These are phyloP conservation scores for Lentinula boryana DNA, from an alignment of 768 basidiomycete genomes.

Conservation along the genomic window DNA sequence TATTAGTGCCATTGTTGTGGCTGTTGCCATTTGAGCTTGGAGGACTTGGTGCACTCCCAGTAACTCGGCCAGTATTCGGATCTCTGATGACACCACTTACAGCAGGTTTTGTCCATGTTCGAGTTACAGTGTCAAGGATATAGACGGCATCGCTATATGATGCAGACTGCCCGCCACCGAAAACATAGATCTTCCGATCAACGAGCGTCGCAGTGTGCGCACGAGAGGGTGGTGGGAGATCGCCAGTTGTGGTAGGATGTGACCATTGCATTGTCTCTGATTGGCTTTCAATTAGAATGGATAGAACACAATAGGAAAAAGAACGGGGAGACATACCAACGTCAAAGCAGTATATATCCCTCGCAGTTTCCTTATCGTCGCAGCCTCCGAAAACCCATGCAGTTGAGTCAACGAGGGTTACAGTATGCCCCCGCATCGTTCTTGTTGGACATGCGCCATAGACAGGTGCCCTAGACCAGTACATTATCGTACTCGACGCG, in stretches of 20 bases:
- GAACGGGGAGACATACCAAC: constrained; percentile 42
- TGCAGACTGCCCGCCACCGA: constrained; percentile 83
- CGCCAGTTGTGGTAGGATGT: constrained; percentile 70
- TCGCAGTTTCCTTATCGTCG: constrained; percentile 70
- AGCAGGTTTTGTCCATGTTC: constrained; percentile 56
- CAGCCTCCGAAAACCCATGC: constrained; percentile 91
- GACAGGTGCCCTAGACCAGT: constrained; percentile 82
- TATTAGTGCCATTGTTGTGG: constrained; percentile 14
- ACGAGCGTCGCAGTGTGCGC: constrained; percentile 86
- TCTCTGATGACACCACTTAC: constrained; percentile 1
- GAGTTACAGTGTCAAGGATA: constrained; percentile 71
- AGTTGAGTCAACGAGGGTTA: constrained; percentile 74
- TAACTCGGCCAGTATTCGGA: background rate
- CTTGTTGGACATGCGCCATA: constrained; percentile 63
- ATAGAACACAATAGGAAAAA: constrained; percentile 9
- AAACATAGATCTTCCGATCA: constrained; percentile 73
- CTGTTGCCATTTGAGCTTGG: constrained; percentile 18
- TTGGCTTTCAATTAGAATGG: background rate
- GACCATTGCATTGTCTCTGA: constrained; percentile 89
- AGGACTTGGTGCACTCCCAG: constrained; percentile 17
- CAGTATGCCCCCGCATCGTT: constrained; percentile 76
- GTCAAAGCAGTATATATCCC: constrained; percentile 82
- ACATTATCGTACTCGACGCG: constrained; percentile 71
- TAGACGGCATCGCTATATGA: constrained; percentile 80
- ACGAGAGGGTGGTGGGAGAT: constrained; percentile 73